Percentiles rank a stretch among this genome's conserved stretches.
phyloP scores from a whole-genome alignment of 495 filamentous ascomycete genomes.

The Penicillium cinerascens region DNA sequence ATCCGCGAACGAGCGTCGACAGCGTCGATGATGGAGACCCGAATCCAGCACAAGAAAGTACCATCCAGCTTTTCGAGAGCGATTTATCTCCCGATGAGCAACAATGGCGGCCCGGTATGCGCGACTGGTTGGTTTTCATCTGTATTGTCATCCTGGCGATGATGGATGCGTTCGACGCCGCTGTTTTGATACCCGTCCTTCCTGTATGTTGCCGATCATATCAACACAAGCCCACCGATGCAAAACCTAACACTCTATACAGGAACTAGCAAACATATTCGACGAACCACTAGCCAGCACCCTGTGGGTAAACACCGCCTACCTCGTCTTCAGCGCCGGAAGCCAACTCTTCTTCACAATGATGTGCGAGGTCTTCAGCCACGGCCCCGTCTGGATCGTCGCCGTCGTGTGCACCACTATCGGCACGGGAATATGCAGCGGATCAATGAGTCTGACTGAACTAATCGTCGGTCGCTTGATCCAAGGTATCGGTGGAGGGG shows the following conservation, averaged over 20 bases:
- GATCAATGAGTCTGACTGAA: constrained; percentile 56
- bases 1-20: constrained; percentile 16
- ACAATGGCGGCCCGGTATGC: constrained; percentile 24
- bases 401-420: constrained; percentile 51
- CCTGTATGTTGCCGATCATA: constrained; percentile 10
- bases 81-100: constrained; percentile 7
- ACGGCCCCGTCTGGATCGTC: constrained; percentile 45
- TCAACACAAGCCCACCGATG: constrained; percentile 1
- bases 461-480: constrained; percentile 63
- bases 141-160: constrained; percentile 33
- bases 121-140: constrained; percentile 33
- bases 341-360: constrained; percentile 40
- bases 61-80: constrained; percentile 20
- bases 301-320: constrained; percentile 42
- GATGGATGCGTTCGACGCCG: constrained; percentile 42
- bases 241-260: constrained; percentile 5
- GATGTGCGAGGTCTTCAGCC: constrained; percentile 39
- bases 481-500: constrained; percentile 72
- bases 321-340: constrained; percentile 35
- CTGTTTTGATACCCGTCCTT: constrained; percentile 31
- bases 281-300: constrained; percentile 26
- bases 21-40: constrained; percentile 16
- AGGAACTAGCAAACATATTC: constrained; percentile 31
- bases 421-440: constrained; percentile 57
- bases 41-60: constrained; percentile 16